These are phyloP conservation scores for Clavispora phyllophila DNA, from an alignment of 805 yeast genomes.

Conservation along the genomic window DNA sequence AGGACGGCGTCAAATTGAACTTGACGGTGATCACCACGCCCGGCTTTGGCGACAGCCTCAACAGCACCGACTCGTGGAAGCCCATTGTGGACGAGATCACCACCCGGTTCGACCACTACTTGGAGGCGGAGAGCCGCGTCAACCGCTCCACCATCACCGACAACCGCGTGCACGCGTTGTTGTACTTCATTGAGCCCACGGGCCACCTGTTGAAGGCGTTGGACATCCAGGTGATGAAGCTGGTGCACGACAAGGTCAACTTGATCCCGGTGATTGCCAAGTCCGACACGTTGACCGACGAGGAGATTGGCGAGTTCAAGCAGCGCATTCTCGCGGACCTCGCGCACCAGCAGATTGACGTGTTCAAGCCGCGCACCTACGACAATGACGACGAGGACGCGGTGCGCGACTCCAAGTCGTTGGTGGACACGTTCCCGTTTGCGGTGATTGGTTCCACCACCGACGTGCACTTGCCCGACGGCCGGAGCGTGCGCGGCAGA, in stretches of 20 bases:
- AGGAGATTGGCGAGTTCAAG: constrained; percentile 75
- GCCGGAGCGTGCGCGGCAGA: constrained; percentile 84
- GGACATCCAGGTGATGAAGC: constrained; percentile 84
- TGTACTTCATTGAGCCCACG: constrained; percentile 95
- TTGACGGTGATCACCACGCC: constrained; percentile 85
- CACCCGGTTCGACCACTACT: constrained; percentile 75
- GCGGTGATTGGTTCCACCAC: constrained; percentile 90
- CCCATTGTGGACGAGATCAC: constrained; percentile 90
- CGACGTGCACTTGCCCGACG: constrained; percentile 65
- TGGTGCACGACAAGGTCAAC: constrained; percentile 85
- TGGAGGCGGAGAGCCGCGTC: constrained; percentile 84
- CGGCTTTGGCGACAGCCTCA: constrained; percentile 89
- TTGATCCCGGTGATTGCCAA: constrained; percentile 93
- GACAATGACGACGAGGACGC: constrained; percentile 86
- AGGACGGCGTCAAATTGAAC: constrained; percentile 84
- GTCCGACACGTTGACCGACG: constrained; percentile 87
- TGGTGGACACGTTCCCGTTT: constrained; percentile 75
- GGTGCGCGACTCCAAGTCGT: constrained; percentile 54
- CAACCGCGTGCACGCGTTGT: constrained; percentile 85
- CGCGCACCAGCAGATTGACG: constrained; percentile 61
- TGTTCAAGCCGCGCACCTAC: constrained; percentile 70
- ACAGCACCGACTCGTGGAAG: constrained; percentile 72
- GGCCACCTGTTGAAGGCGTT: constrained; percentile 88
- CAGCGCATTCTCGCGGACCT: constrained; percentile 74
- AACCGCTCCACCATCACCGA: constrained; percentile 70